These are phyloP conservation scores for Colletotrichum sublineola DNA, from an alignment of 2,329 filamentous ascomycete genomes.

Conservation along the genomic window DNA sequence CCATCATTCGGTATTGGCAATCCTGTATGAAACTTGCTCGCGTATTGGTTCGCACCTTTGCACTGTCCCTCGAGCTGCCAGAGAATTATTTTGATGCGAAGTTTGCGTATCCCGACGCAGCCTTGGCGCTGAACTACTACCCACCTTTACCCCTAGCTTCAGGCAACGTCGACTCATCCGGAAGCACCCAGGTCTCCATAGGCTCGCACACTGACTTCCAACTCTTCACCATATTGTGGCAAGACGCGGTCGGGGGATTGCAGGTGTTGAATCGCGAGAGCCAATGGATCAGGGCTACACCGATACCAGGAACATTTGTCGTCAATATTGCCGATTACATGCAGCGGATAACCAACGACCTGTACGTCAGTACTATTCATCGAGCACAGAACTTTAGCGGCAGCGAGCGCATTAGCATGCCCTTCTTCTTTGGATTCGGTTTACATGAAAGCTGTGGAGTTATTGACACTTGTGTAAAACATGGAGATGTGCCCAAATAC, in stretches of 20 bases:
- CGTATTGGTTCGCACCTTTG: conserved; percentile 65
- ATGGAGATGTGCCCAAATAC: conserved; percentile 53
- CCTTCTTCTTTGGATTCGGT: conserved; percentile 62
- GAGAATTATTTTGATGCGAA: conserved; percentile 69
- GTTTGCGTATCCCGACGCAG: conserved; percentile 63
- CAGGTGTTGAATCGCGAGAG: conserved; percentile 56
- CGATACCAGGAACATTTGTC: conserved; percentile 59
- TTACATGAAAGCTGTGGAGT: conserved; percentile 57
- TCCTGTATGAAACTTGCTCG: conserved; percentile 64
- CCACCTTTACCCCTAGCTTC: conserved; percentile 43
- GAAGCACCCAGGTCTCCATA: conserved; percentile 52
- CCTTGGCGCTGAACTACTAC: conserved; percentile 58
- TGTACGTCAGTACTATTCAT: conserved; percentile 64
- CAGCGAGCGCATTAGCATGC: conserved; percentile 58
- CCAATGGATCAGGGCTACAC: conserved; percentile 58
- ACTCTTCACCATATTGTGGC: conserved; percentile 63
- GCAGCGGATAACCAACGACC: conserved; percentile 64
- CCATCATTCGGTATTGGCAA: conserved; percentile 61
- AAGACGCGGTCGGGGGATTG: conserved; percentile 58
- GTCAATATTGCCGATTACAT: conserved; percentile 67
- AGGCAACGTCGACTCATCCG: conserved; percentile 13
- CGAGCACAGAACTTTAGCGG: conserved; percentile 58
- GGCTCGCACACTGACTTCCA: conserved; percentile 68
- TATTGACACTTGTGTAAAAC: conserved; percentile 53
- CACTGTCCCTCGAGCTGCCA: conserved; percentile 65